phyloP scores from a whole-genome alignment of 352 stramenopile species.

The Globisporangium carolinianum region DNA sequence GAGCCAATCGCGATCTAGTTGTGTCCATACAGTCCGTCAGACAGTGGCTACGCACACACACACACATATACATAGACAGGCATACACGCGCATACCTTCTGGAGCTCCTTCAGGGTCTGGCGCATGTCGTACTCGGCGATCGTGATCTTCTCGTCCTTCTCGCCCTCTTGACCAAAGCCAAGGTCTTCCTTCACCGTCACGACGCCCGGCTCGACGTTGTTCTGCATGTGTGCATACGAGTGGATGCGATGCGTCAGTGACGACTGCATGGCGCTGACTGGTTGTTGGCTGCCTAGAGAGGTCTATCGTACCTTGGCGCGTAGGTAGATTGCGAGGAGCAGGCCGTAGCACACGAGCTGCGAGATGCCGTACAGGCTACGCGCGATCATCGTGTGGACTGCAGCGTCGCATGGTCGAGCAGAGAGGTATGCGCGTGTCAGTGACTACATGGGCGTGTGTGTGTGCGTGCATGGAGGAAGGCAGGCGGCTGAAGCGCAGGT shows the following conservation, averaged over 20 bases:
- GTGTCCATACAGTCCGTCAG: background rate
- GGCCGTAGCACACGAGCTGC: conserved; percentile 58
- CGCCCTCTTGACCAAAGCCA: conserved; percentile 66
- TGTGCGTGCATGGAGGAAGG: no score
- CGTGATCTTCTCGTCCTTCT: conserved; percentile 75
- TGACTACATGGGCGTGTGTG: no score
- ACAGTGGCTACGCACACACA: background rate
- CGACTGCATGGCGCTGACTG: no score
- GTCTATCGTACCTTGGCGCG: conserved; percentile 34
- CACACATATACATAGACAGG: no score
- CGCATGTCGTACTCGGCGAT: conserved; percentile 78
- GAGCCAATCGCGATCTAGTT: conserved; percentile 54
- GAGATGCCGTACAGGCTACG: conserved; percentile 52
- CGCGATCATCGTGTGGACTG: conserved; percentile 53
- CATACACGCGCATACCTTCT: conserved; percentile 32
- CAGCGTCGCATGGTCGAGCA: conserved; percentile 1
- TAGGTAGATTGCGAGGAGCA: conserved; percentile 53
- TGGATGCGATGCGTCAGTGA: background rate
- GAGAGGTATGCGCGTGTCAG: background rate
- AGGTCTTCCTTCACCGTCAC: conserved; percentile 73
- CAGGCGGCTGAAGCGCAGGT: background rate
- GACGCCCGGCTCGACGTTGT: conserved; percentile 69
- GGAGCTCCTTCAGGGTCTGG: conserved; percentile 59
- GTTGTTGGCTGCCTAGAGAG: no score
- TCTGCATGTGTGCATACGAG: conserved; percentile 19